A percentile compares a stretch with the other conserved stretches of the same genome.
Evolutionary conservation across 1,284 basidiomycete species (phyloP).

Genomic region (Ustilago crameri): DNA sequence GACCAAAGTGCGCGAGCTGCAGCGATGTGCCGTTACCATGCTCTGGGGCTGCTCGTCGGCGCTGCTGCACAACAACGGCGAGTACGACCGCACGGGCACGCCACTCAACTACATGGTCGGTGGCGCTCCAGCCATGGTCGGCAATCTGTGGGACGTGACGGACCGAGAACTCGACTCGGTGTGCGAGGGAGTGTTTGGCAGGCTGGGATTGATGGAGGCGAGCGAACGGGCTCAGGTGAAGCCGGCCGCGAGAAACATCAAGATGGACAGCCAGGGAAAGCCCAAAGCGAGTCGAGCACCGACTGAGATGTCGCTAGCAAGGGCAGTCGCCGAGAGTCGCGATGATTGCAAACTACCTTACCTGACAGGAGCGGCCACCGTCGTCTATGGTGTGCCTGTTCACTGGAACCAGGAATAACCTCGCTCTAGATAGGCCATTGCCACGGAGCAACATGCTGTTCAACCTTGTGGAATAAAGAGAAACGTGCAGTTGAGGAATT

Average conservation of each 20-base stretch:
- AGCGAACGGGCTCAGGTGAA: constrained; percentile 47
- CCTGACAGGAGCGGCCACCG: constrained; percentile 92
- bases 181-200: constrained; percentile 83
- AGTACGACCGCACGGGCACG: constrained; percentile 89
- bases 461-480: too few relatives aligned
- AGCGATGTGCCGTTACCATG: constrained; percentile 89
- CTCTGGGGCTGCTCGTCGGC: constrained; percentile 99
- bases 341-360: constrained; percentile 88
- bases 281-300: constrained; percentile 29
- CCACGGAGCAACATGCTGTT: too few relatives aligned
- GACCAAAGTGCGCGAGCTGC: constrained; percentile 81
- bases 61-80: constrained; percentile 84
- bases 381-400: constrained; percentile 90
- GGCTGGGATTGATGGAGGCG: constrained; percentile 73
- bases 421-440: too few relatives aligned
- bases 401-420: constrained; percentile 38
- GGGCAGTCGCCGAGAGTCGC: constrained; percentile 83
- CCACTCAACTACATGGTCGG: constrained; percentile 95
- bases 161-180: constrained; percentile 96
- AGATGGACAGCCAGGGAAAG: constrained; percentile 19
- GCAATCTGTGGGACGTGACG: constrained; percentile 97
- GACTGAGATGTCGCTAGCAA: constrained; percentile 73
- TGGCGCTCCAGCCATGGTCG: constrained; percentile 91
- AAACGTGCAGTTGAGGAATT: too few relatives aligned
- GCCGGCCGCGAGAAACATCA: constrained; percentile 24